phyloP scores from a whole-genome alignment of 1,284 basidiomycete genomes.

The Cutaneotrichosporon dermatis region DNA sequence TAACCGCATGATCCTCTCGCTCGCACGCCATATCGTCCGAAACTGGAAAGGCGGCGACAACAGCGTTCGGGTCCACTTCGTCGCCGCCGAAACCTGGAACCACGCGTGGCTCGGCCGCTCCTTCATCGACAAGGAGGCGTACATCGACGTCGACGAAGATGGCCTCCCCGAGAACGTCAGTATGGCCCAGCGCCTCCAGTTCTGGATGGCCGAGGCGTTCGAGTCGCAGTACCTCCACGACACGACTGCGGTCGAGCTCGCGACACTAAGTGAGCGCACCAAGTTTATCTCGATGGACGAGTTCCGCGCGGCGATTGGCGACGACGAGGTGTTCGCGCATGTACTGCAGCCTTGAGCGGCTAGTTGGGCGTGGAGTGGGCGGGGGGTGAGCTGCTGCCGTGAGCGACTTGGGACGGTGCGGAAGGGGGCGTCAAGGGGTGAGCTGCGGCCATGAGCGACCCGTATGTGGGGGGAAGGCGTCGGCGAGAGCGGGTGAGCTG shows the following conservation, averaged over 20 bases:
- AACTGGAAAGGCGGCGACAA: too few species aligned
- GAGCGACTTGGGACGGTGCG: too few species aligned
- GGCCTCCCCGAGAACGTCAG: background rate
- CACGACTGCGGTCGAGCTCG: background rate
- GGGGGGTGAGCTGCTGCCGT: too few species aligned
- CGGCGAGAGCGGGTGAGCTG: too few species aligned
- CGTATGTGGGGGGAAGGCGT: too few species aligned
- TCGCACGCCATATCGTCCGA: background rate
- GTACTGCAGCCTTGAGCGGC: background rate
- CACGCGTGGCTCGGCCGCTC: background rate
- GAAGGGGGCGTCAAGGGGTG: too few species aligned
- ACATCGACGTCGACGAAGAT: background rate
- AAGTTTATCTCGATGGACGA: background rate
- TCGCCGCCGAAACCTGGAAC: background rate
- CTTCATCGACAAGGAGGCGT: background rate
- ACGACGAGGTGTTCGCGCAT: background rate
- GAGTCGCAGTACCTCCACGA: background rate
- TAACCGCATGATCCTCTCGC: background rate
- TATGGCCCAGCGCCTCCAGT: background rate
- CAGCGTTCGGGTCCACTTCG: background rate
- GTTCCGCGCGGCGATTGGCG: background rate
- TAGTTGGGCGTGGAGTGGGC: too few species aligned
- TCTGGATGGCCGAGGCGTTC: background rate
- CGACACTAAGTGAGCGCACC: too few species aligned
- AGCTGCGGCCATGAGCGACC: too few species aligned